A percentile compares a stretch with the other conserved stretches of the same genome.
Conservation (phyloP, 208 protist genomes). For the Trypanosoma caninum region DNA sequence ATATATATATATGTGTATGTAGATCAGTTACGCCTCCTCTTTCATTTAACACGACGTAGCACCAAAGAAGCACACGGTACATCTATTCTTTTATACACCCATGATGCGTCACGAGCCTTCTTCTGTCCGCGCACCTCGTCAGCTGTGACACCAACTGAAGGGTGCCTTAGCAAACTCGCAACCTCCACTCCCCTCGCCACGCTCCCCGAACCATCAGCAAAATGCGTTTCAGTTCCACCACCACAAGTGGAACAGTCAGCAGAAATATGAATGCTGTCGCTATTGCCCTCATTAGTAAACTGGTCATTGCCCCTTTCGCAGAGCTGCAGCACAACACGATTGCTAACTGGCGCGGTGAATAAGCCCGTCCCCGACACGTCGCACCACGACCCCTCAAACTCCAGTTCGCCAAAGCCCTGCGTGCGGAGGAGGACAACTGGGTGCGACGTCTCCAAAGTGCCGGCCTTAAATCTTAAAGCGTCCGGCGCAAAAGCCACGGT, state of each 20-base stretch:
- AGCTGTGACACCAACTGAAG: conserved; percentile 45
- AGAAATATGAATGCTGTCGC: neutral
- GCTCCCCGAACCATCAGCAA: neutral
- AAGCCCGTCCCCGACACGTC: conserved; percentile 13
- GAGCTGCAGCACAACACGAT: conserved; percentile 47
- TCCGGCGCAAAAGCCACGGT: conserved; percentile 29
- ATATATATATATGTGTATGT: no score
- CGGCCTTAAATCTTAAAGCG: conserved; percentile 30
- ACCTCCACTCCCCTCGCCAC: conserved; percentile 18
- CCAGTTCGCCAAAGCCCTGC: conserved; percentile 32
- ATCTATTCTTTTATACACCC: conserved; percentile 45
- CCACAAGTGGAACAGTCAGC: neutral
- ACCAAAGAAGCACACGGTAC: conserved; percentile 37
- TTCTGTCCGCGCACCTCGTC: conserved; percentile 47
- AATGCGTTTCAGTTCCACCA: neutral
- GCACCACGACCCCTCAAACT: conserved; percentile 63
- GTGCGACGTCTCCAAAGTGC: conserved; percentile 42
- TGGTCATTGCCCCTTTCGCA: conserved; percentile 10
- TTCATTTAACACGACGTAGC: conserved; percentile 25
- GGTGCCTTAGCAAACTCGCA: conserved; percentile 67
- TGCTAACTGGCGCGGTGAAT: conserved; percentile 2
- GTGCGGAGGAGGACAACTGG: conserved; percentile 47
- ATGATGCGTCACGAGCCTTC: conserved; percentile 26
- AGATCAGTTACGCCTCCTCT: no score
- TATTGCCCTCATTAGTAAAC: neutral